These are phyloP conservation scores for Phytophthora palmivora DNA, from an alignment of 352 stramenopile genomes.

Conservation along the genomic window DNA sequence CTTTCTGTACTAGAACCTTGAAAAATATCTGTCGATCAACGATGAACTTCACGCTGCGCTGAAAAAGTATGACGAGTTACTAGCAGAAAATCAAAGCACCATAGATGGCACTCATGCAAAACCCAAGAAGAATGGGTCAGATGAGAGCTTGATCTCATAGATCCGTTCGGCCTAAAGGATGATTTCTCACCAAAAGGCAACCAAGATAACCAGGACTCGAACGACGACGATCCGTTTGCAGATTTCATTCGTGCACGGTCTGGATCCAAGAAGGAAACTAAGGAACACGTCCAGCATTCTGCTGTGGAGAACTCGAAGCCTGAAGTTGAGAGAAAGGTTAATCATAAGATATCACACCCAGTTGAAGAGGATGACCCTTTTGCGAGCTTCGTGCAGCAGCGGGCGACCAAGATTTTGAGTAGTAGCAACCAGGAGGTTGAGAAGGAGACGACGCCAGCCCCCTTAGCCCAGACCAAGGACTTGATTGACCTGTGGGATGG, in stretches of 20 bases:
- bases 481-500: slow-evolving; percentile 77
- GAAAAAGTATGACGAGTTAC: slow-evolving; percentile 61
- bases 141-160: slow-evolving; percentile 37
- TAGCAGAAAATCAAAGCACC: slow-evolving; percentile 35
- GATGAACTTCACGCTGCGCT: slow-evolving; percentile 67
- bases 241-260: slow-evolving; percentile 64
- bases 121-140: background rate
- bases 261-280: slow-evolving; percentile 31
- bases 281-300: background rate
- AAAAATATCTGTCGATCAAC: slow-evolving; percentile 75
- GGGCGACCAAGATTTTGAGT: slow-evolving; percentile 49
- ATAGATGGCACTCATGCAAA: slow-evolving; percentile 14
- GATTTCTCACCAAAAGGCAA: slow-evolving; percentile 26
- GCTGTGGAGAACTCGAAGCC: background rate
- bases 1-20: slow-evolving; percentile 51
- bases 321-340: slow-evolving; percentile 16
- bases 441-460: slow-evolving; percentile 29
- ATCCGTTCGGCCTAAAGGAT: slow-evolving; percentile 35
- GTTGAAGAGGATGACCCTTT: slow-evolving; percentile 69
- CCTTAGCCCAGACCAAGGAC: slow-evolving; percentile 37
- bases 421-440: slow-evolving; percentile 30
- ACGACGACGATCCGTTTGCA: slow-evolving; percentile 64
- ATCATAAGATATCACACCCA: slow-evolving; percentile 25
- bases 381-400: slow-evolving; percentile 65
- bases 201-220: slow-evolving; percentile 43